These are phyloP conservation scores for Pouteria campechiana DNA, from an alignment of 179 eudicot genomes.

Conservation along the genomic window DNA sequence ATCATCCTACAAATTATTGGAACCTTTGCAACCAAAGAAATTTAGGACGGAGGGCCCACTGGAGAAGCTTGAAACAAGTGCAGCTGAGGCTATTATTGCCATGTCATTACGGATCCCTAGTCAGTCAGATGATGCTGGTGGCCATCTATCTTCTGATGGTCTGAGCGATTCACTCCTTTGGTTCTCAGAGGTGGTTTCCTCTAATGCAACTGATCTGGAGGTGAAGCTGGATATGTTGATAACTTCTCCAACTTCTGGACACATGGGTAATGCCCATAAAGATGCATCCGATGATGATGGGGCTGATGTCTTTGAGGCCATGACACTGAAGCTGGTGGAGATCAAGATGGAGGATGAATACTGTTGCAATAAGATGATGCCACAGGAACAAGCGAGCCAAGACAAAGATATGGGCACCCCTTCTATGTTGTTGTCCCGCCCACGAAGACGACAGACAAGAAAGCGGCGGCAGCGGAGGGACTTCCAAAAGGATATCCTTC, in stretches of 20 bases:
- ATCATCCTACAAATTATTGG: slow-evolving; percentile 2
- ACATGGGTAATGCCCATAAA: not conserved
- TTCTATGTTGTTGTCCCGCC: slow-evolving; percentile 3
- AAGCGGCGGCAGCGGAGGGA: slow-evolving; percentile 26
- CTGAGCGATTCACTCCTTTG: slow-evolving; percentile 12
- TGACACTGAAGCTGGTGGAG: slow-evolving; percentile 34
- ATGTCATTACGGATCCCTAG: slow-evolving; percentile 13
- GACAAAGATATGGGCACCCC: slow-evolving; percentile 4
- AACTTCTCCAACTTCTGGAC: too few species aligned
- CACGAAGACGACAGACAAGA: slow-evolving; percentile 22
- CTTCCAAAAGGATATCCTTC: slow-evolving; percentile 34
- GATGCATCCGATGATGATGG: slow-evolving; percentile 16
- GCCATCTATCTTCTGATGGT: not conserved
- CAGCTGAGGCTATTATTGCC: slow-evolving; percentile 33
- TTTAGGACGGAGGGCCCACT: too few species aligned
- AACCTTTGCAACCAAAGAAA: not conserved
- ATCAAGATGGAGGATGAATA: slow-evolving; percentile 10
- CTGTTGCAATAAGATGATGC: not conserved
- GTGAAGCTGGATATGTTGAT: not conserved
- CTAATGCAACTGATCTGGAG: not conserved
- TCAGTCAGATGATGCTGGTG: not conserved
- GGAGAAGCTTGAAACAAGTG: slow-evolving; percentile 16
- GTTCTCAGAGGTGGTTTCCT: slow-evolving; percentile 26
- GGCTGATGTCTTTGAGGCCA: slow-evolving; percentile 34
- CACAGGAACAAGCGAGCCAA: slow-evolving; percentile 3